phyloP scores from a whole-genome alignment of 495 filamentous ascomycete species.

The Friedmanniomyces endolithicus region DNA sequence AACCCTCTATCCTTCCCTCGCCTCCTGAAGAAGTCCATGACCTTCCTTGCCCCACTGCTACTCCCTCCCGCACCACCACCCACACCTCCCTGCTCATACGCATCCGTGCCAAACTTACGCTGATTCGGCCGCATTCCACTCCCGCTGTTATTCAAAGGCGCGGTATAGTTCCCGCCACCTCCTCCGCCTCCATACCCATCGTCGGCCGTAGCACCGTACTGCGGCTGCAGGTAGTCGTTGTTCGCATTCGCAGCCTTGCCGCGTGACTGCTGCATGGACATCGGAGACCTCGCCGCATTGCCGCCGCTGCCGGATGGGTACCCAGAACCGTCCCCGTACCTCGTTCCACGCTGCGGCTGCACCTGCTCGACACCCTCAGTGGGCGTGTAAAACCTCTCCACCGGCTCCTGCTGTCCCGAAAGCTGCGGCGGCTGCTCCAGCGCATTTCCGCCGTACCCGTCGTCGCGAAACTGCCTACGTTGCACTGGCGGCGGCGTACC shows the following conservation, averaged over 20 bases:
- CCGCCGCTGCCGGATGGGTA: neutral
- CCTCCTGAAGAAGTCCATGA: constrained; percentile 96
- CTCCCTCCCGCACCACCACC: constrained; percentile 51
- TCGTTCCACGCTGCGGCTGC: neutral
- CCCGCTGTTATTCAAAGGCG: neutral
- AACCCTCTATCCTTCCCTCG: constrained; percentile 49
- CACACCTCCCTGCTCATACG: constrained; percentile 66
- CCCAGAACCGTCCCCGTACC: too few relatives aligned
- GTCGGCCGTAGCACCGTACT: neutral
- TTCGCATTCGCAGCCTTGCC: too few relatives aligned
- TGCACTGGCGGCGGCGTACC: constrained; percentile 3
- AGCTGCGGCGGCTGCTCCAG: constrained; percentile 6
- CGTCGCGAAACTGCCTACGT: constrained; percentile 18
- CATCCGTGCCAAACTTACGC: constrained; percentile 65
- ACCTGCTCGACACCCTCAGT: constrained; percentile 1
- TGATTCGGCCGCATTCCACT: constrained; percentile 29
- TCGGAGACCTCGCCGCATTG: neutral
- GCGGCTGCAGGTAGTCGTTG: neutral
- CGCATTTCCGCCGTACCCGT: constrained; percentile 11
- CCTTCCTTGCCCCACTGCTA: constrained; percentile 70
- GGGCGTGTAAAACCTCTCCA: constrained; percentile 19
- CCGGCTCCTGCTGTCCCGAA: constrained; percentile 6
- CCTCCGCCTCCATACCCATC: neutral
- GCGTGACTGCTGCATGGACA: neutral
- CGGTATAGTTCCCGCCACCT: neutral